These are phyloP conservation scores for Ceratobasidium sp. DNA, from an alignment of 1,284 basidiomycete genomes.

Conservation along the genomic window DNA sequence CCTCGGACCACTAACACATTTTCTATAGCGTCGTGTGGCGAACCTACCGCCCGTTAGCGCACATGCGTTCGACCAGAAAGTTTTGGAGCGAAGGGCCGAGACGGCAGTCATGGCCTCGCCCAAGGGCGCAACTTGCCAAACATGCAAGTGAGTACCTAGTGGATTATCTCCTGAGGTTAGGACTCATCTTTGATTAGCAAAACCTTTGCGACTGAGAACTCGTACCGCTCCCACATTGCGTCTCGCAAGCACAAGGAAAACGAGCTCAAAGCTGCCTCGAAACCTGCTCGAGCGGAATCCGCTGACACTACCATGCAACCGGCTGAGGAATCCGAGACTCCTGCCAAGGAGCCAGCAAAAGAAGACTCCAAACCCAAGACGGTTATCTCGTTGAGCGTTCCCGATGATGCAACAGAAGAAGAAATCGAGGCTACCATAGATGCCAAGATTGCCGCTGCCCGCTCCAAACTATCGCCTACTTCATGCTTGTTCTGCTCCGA, in stretches of 20 bases:
- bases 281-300: constrained; percentile 30
- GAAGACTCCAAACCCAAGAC: constrained; percentile 38
- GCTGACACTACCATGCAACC: constrained; percentile 37
- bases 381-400: constrained; percentile 12
- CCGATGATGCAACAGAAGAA: constrained; percentile 57
- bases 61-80: constrained; percentile 86
- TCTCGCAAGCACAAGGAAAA: constrained; percentile 92
- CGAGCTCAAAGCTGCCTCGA: constrained; percentile 60
- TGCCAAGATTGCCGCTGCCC: constrained; percentile 77
- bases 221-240: constrained; percentile 84
- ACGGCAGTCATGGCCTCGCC: constrained; percentile 70
- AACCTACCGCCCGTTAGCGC: constrained; percentile 85
- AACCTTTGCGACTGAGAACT: constrained; percentile 87
- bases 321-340: constrained; percentile 23
- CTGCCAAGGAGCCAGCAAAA: constrained; percentile 29
- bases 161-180: not conserved
- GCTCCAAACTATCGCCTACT: constrained; percentile 64
- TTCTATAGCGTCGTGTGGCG: constrained; percentile 76
- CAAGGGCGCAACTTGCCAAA: constrained; percentile 71
- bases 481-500: constrained; percentile 89
- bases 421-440: constrained; percentile 68
- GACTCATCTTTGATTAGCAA: constrained; percentile 63
- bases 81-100: constrained; percentile 78
- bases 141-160: constrained; percentile 73
- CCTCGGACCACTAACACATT: constrained; percentile 5